These are phyloP conservation scores for Paraglomus occultum DNA, from an alignment of 192 early-diverging fungal species.

Conservation along the genomic window DNA sequence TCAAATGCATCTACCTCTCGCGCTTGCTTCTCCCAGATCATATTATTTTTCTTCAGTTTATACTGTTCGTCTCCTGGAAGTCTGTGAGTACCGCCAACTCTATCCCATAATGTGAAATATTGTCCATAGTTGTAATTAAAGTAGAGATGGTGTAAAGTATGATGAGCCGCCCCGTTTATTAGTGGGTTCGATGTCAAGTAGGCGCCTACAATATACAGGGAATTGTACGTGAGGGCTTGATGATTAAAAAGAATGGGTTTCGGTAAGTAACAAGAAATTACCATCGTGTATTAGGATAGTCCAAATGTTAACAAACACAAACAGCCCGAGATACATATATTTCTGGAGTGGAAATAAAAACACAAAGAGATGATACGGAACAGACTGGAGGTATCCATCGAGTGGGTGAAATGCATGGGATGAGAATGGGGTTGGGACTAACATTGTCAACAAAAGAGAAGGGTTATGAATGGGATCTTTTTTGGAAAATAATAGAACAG, in stretches of 20 bases:
- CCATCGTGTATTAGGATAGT: constrained; percentile 98
- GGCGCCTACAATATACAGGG: constrained; percentile 44
- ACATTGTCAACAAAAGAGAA: constrained; percentile 1
- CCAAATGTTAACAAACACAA: constrained; percentile 92
- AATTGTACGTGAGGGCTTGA: constrained; percentile 4
- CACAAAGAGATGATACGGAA: constrained; percentile 94
- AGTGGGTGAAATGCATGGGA: constrained; percentile 94
- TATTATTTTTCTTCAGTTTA: constrained; percentile 57
- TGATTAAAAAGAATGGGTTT: background rate
- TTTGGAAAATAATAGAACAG: background rate
- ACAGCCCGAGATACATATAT: constrained; percentile 82
- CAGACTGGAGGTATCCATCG: constrained; percentile 93
- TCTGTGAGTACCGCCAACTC: constrained; percentile 65
- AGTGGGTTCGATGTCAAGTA: constrained; percentile 65
- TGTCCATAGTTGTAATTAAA: constrained; percentile 99
- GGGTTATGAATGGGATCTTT: background rate
- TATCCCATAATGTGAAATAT: constrained; percentile 96
- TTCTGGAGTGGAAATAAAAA: constrained; percentile 91
- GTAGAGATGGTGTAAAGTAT: constrained; percentile 96
- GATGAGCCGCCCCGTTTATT: constrained; percentile 92
- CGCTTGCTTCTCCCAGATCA: constrained; percentile 64
- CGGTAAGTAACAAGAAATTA: constrained; percentile 29
- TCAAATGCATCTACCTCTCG: constrained; percentile 58
- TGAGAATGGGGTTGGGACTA: constrained; percentile 92
- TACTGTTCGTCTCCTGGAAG: constrained; percentile 67